Evolutionary conservation across 1,284 basidiomycete genomes (phyloP), one percentile per base, ranked within the genome.

Genomic region (Ceratobasidium papillatum): DNA sequence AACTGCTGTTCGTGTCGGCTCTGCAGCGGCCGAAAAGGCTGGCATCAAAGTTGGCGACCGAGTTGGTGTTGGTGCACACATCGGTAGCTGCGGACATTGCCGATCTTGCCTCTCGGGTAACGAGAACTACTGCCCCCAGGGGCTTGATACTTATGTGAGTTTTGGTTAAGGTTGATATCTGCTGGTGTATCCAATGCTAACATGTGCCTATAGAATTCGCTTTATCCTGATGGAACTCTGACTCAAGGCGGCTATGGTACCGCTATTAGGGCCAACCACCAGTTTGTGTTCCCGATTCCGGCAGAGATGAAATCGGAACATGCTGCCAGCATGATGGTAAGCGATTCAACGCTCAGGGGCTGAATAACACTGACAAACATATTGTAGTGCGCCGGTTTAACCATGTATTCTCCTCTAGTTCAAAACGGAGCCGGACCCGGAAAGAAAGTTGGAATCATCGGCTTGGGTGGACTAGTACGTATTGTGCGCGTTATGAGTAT

Each of bases 281-380:
- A 85, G 76, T 93, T 90, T 79, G 90, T 91, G 54, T 91, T 92
- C 82, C 85, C 87, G 17, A 87, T 94, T 66, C 91, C 91, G 0
- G 87, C 91, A 3, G 84, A 79, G 11, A 81, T 93, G 72, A 81
- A 85, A 47, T 85, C 86, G 1, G 86, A 86, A 74, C 81, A 88
- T 75, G 89, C 86, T 1, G 84, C 84, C 11, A 84, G 84, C 12
- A 82, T 84, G 80, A 79, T 82, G 69, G 43, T 49, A 62, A 47
- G 63, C 9, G n/a, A 38, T 59, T 45, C 19, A 17, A 11, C 41
- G 5, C 45, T 27, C 27, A 22, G 76, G 81, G 79, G 47, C 30
- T 36, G 19, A 14, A 43, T 69, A 32, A 22, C 41, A 17, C 36
- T 68, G 51, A 63, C 47, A n/a, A 11, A 38, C 4, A 27, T 5